These are phyloP conservation scores for Fraxinus excelsior DNA, from an alignment of 257 asterid species.

Conservation along the genomic window DNA sequence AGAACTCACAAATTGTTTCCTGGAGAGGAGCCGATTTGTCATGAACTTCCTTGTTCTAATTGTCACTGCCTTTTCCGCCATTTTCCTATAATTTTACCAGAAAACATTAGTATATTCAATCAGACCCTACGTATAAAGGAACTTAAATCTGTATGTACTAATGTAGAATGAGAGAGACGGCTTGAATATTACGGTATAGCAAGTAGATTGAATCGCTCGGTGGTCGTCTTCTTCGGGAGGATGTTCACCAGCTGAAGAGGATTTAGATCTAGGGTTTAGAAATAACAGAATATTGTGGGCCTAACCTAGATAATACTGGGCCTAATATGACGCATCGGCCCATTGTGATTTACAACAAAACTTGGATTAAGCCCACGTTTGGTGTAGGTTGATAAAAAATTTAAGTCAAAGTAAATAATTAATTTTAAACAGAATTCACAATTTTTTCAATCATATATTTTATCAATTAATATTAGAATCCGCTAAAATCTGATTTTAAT, in stretches of 20 bases:
- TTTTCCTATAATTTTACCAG: conserved; percentile 32
- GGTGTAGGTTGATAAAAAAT: not conserved
- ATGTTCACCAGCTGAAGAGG: not conserved
- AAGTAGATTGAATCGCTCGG: conserved; percentile 27
- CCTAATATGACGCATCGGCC: not conserved
- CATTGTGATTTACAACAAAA: not conserved
- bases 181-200: conserved; percentile 24
- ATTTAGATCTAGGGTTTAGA: conserved; percentile 39
- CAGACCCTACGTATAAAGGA: not conserved
- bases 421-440: too few species aligned
- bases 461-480: too few species aligned
- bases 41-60: conserved; percentile 86
- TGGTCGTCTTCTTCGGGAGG: conserved; percentile 21
- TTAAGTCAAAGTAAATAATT: too few species aligned
- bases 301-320: not conserved
- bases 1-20: conserved; percentile 77
- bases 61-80: conserved; percentile 97
- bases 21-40: conserved; percentile 85
- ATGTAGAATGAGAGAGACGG: not conserved
- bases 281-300: not conserved
- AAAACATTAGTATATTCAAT: not conserved
- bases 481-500: too few species aligned
- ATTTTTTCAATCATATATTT: too few species aligned
- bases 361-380: not conserved
- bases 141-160: not conserved